Conservation (phyloP, 1,284 basidiomycete species). For the Trametes versicolor region DNA sequence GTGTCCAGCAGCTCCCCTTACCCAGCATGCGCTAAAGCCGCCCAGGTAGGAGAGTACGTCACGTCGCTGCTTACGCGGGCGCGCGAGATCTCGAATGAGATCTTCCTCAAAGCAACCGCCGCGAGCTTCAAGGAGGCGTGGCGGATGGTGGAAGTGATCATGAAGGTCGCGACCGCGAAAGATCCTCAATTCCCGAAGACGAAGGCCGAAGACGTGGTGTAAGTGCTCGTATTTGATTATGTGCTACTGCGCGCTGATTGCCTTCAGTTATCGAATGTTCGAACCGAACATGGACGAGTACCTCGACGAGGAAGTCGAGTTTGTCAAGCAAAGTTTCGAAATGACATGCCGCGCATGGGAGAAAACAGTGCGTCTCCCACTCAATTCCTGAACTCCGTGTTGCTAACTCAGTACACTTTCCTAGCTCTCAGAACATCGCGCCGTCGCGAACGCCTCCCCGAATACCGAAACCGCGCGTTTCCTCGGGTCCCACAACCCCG, state of each 20-base stretch:
- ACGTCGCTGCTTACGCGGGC: slow-evolving; percentile 81
- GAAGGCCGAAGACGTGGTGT: slow-evolving; percentile 88
- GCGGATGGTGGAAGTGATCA: slow-evolving; percentile 84
- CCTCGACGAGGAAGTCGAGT: slow-evolving; percentile 91
- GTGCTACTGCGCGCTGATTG: background rate
- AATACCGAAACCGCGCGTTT: slow-evolving; percentile 69
- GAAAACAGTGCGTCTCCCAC: slow-evolving; percentile 56
- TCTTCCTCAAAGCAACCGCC: slow-evolving; percentile 88
- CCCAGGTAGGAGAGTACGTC: slow-evolving; percentile 90
- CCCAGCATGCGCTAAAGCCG: background rate
- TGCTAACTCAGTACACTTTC: no score
- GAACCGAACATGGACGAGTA: slow-evolving; percentile 97
- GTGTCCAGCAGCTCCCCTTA: slow-evolving; percentile 38
- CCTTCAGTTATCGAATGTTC: slow-evolving; percentile 86
- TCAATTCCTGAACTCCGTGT: background rate
- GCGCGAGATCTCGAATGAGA: slow-evolving; percentile 75
- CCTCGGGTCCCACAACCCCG: slow-evolving; percentile 87
- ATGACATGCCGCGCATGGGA: slow-evolving; percentile 86
- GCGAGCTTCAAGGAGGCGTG: slow-evolving; percentile 91
- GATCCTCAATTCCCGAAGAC: slow-evolving; percentile 41
- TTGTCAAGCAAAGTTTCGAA: slow-evolving; percentile 80
- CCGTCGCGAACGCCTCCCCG: slow-evolving; percentile 44
- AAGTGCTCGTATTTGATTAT: slow-evolving; percentile 36
- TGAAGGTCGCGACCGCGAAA: slow-evolving; percentile 55
- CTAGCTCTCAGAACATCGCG: slow-evolving; percentile 39